Evolutionary conservation across 257 asterid genomes (phyloP).

Genomic region (Nyctanthes arbortristis): DNA sequence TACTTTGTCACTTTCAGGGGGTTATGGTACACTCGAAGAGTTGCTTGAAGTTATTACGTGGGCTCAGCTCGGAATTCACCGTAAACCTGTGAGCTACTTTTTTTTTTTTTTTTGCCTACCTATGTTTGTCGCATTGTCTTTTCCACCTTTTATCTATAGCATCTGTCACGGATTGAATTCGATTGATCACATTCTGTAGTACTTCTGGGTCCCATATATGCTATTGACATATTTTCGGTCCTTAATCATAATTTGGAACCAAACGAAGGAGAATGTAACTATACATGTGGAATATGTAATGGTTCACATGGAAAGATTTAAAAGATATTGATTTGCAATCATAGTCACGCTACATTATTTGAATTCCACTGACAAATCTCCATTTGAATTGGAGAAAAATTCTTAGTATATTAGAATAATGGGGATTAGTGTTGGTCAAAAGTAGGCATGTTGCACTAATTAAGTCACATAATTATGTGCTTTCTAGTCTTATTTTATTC

Average conservation of each 20-base stretch:
- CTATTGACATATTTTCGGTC: too few relatives aligned
- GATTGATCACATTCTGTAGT: too few relatives aligned
- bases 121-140: too few relatives aligned
- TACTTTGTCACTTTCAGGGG: slow-evolving; percentile 48
- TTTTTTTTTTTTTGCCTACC: too few relatives aligned
- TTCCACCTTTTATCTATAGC: not conserved
- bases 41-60: slow-evolving; percentile 95
- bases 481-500: not conserved
- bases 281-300: slow-evolving; percentile 27
- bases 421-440: slow-evolving; percentile 22
- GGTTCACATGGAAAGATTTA: slow-evolving; percentile 31
- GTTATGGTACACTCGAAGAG: slow-evolving; percentile 97
- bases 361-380: not conserved
- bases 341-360: slow-evolving; percentile 16
- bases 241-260: slow-evolving; percentile 2
- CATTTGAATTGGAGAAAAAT: slow-evolving; percentile 20
- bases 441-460: slow-evolving; percentile 5
- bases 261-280: slow-evolving; percentile 24
- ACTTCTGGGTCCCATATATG: too few relatives aligned
- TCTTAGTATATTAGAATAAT: not conserved
- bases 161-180: not conserved
- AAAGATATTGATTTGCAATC: slow-evolving; percentile 25
- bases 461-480: slow-evolving; percentile 6
- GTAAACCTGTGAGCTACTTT: slow-evolving; percentile 65
- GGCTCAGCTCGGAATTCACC: slow-evolving; percentile 98